Evolutionary conservation across 2,329 filamentous ascomycete genomes (phyloP).

Genomic region (Apiospora saccharicola): DNA sequence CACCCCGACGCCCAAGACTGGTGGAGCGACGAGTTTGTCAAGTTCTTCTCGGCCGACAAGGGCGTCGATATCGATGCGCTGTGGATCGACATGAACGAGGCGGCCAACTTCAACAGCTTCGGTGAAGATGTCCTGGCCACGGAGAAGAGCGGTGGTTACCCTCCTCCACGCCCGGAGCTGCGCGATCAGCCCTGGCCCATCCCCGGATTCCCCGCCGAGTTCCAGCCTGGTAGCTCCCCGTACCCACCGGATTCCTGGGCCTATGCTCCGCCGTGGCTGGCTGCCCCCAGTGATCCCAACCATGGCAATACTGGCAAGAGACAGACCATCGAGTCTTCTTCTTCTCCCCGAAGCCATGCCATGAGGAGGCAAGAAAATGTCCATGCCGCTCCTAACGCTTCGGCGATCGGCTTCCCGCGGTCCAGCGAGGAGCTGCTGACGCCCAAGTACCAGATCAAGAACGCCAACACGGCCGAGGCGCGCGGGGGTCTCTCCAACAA

Average conservation of each 20-base stretch:
- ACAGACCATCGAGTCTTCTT: neutral
- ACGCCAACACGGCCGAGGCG: conserved; percentile 68
- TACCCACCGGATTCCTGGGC: conserved; percentile 3
- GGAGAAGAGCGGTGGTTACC: conserved; percentile 47
- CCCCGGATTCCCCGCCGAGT: conserved; percentile 72
- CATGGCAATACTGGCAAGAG: neutral
- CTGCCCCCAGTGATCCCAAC: neutral
- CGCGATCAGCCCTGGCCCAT: conserved; percentile 69
- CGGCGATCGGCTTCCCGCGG: neutral
- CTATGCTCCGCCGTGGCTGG: neutral
- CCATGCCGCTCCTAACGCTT: neutral
- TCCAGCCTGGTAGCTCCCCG: conserved; percentile 60
- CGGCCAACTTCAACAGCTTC: conserved; percentile 45
- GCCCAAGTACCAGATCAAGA: conserved; percentile 71
- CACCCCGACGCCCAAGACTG: conserved; percentile 67
- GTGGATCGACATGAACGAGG: conserved; percentile 77
- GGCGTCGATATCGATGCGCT: conserved; percentile 80
- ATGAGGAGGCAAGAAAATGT: neutral
- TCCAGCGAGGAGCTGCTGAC: conserved; percentile 47
- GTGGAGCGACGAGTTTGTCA: conserved; percentile 73
- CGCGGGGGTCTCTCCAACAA: conserved; percentile 60
- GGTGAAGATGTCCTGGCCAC: neutral
- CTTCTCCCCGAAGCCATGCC: neutral
- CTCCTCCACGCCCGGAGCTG: conserved; percentile 69
- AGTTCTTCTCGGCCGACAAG: conserved; percentile 68